These are phyloP conservation scores for Phytopythium delawarense DNA, from an alignment of 352 stramenopile genomes.

Conservation along the genomic window DNA sequence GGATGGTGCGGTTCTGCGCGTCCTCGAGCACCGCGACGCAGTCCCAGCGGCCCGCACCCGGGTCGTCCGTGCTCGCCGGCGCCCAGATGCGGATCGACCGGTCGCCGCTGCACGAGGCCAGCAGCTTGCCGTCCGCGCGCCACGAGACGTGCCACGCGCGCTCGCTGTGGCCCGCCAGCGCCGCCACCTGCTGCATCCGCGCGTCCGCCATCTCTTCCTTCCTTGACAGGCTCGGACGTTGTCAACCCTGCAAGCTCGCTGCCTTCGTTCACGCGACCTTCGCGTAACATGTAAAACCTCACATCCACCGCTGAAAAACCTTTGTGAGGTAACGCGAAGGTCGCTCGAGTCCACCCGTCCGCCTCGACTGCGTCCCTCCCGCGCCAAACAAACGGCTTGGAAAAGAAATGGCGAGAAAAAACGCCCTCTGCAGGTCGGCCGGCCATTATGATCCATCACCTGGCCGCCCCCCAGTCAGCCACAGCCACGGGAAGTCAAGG, in stretches of 20 bases:
- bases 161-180: slow-evolving; percentile 83
- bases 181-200: slow-evolving; percentile 40
- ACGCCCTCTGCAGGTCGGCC: slow-evolving; percentile 1
- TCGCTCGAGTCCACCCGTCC: slow-evolving; percentile 3
- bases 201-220: too few species aligned
- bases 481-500: background rate
- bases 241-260: background rate
- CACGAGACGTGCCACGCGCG: slow-evolving; percentile 91
- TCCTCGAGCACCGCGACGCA: slow-evolving; percentile 92
- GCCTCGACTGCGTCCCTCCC: background rate
- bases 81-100: slow-evolving; percentile 85
- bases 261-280: slow-evolving; percentile 3
- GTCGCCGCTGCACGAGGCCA: slow-evolving; percentile 91
- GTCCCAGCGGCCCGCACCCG: slow-evolving; percentile 57
- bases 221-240: background rate
- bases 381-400: background rate
- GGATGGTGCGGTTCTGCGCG: slow-evolving; percentile 93
- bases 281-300: slow-evolving; percentile 6
- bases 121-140: slow-evolving; percentile 74
- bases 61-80: slow-evolving; percentile 13
- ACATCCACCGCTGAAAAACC: background rate
- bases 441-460: slow-evolving; percentile 9
- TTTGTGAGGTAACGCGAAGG: background rate
- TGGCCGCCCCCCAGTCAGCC: slow-evolving; percentile 6
- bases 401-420: slow-evolving; percentile 12